Base-by-base conservation (phyloP, 2,329 filamentous ascomycete species). In the Lachnellula hyalina region DNA sequence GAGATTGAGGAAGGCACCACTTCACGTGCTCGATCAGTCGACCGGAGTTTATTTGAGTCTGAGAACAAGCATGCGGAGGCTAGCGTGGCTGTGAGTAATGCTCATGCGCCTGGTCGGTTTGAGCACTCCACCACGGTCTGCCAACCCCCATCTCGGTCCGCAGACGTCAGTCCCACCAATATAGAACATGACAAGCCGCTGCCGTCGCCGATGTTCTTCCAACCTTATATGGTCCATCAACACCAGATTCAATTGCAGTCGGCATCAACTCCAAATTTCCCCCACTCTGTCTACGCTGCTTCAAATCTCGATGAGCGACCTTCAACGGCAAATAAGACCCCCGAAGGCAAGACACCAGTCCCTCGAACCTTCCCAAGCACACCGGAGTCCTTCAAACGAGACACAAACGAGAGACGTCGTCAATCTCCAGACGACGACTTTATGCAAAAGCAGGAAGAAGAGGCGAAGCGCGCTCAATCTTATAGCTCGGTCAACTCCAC, bases 31-130 rank as follows among this genome's bases (percentile, higher is more conserved):
- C 78, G 77, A 34, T 89, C 86, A 0, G 82, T 83, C 6, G 86
- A 90, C 56, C 77, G 83, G 42, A 79, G 60, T 61, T 81, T 73
- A 2, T 84, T 86, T 51, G 74, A 75, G 21, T 82, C 75, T 51
- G 73, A 76, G 9, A 84, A 89, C 65, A 84, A 86, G 61, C 84
- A 87, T 56, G 80, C 80, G 2, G 78, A 79, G 41, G 77, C 88
- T 1, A 83, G 81, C 59, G 76, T 90, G 2, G 82, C 81, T 4
- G 64, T 90, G 25, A 87, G 79, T 67, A 82, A 78, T 4, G 77
- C 83, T 1, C 73, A 79, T 21, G 86, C 80, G 1, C 78, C 84
- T 3, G 87, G 87, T 54, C 83, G 53, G 9, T 62, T 67, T 28
- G 61, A 66, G 32, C 61, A 62, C 44, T 47, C 58, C 8, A 44